Evolutionary conservation across 2,329 filamentous ascomycete species (phyloP).

Genomic region (Davidsoniella eucalypti): DNA sequence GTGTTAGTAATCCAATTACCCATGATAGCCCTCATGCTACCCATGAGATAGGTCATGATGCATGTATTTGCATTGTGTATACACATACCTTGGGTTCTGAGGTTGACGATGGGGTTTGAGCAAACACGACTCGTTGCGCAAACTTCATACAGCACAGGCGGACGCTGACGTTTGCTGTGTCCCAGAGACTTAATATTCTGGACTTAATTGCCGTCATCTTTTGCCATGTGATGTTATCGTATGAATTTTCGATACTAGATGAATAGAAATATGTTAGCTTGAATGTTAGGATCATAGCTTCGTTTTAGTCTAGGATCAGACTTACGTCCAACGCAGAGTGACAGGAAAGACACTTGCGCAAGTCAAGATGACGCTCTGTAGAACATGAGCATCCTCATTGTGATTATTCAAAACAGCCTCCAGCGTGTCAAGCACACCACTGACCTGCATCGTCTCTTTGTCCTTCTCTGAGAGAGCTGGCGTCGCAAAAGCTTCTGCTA

Average conservation of each 20-base stretch:
- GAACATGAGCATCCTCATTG: constrained; percentile 61
- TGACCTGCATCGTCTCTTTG: constrained; percentile 65
- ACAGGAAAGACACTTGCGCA: constrained; percentile 86
- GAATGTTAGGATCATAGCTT: not conserved
- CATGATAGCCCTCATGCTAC: constrained; percentile 6
- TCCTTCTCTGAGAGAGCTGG: constrained; percentile 61
- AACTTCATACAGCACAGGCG: constrained; percentile 96
- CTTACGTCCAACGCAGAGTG: constrained; percentile 87
- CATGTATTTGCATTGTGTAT: not conserved
- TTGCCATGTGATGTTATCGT: constrained; percentile 71
- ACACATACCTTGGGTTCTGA: constrained; percentile 66
- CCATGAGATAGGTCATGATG: not conserved
- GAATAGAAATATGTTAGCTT: constrained; percentile 10
- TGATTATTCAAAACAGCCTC: constrained; percentile 51
- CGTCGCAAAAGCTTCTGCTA: constrained; percentile 89
- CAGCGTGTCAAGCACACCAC: constrained; percentile 57
- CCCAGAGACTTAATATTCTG: constrained; percentile 78
- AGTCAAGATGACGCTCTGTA: constrained; percentile 76
- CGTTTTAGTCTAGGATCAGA: constrained; percentile 19
- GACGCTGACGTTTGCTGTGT: constrained; percentile 56
- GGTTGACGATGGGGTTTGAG: constrained; percentile 72
- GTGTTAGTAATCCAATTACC: not conserved
- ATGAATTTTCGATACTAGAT: constrained; percentile 67
- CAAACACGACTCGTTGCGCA: constrained; percentile 78
- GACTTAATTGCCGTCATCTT: constrained; percentile 79